These are phyloP conservation scores for Dipteronia sinensis DNA, from an alignment of 345 rosid species.

Conservation along the genomic window DNA sequence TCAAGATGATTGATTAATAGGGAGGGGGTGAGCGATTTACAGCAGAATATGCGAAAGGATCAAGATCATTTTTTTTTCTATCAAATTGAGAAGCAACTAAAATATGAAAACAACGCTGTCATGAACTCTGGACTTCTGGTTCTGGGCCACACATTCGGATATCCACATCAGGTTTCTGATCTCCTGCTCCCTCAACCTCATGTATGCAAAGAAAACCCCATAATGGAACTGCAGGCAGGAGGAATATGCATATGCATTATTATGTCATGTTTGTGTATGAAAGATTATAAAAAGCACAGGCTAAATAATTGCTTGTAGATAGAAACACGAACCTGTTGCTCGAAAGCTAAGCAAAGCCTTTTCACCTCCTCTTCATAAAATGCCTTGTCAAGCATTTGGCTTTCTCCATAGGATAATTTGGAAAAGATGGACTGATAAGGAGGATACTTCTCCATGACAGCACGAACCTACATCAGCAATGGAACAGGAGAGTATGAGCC, in stretches of 20 bases:
- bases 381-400: conserved; percentile 98
- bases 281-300: not conserved
- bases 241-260: not conserved
- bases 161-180: conserved; percentile 99
- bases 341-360: conserved; percentile 95
- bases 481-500: conserved; percentile 14
- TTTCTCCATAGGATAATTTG: conserved; percentile 89
- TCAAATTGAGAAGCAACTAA: conserved; percentile 24
- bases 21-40: conserved; percentile 14
- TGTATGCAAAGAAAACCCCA: conserved; percentile 89
- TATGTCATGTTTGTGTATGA: too few species aligned
- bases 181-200: conserved; percentile 99
- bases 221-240: conserved; percentile 77
- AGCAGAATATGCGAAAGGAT: conserved; percentile 12
- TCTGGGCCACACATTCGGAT: conserved; percentile 97
- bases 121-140: conserved; percentile 96
- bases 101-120: conserved; percentile 97
- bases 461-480: conserved; percentile 69
- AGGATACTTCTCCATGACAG: conserved; percentile 89
- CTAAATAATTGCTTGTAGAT: not conserved
- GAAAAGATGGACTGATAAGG: conserved; percentile 90
- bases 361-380: conserved; percentile 98
- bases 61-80: not conserved
- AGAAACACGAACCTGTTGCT: conserved; percentile 83
- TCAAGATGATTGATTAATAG: conserved; percentile 10